Evolutionary conservation across 768 basidiomycete species (phyloP), one percentile per base, ranked within the genome.

Genomic region (Auriscalpium microsporum): DNA sequence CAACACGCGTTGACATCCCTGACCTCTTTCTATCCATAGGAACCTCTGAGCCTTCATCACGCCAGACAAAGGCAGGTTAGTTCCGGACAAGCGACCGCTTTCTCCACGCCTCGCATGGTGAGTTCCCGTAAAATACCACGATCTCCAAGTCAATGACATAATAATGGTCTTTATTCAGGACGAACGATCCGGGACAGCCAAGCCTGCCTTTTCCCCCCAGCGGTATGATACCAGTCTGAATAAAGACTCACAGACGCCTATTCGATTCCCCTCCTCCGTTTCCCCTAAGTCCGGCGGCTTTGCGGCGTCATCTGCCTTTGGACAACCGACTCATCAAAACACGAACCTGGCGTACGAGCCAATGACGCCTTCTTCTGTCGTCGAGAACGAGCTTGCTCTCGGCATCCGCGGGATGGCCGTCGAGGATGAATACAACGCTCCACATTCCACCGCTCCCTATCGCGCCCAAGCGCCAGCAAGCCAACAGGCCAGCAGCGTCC

Each of bases 391-490:
- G 35, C 71, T 86, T 36, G 71, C 81, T 13, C 67, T 79, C 35
- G 75, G 80, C 4, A 68, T 87, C 48, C 78, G 84, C 56, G 83
- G 83, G 13, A 81, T 82, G 78, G 73, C 68, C 8, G 79, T 81
- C 17, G 81, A 79, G 61, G 81, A 82, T 45, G 81, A 82, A 53
- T 72, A 71, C 51, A 63, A 67, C 53, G 64, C 67, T 44, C 60
- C 62, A 40, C 72, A 72, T 57, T 62, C 64, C 48, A 56, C 54
- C 33, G 45, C 60, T 16, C 37, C 59, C 10, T 73, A 73, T 56
- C 77, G 76, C 54, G 72, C 72, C 50, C 69, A 65, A 37, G 63
- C 67, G 28, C 54, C 63, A 48, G 61, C 56, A 56, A 67, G 60
- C 38, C 72, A 66, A 50, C 60, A 56, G 8, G 66, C 67, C 57